Base-by-base conservation (phyloP, 2,329 filamentous ascomycete species). In the Helotiales sp. region DNA sequence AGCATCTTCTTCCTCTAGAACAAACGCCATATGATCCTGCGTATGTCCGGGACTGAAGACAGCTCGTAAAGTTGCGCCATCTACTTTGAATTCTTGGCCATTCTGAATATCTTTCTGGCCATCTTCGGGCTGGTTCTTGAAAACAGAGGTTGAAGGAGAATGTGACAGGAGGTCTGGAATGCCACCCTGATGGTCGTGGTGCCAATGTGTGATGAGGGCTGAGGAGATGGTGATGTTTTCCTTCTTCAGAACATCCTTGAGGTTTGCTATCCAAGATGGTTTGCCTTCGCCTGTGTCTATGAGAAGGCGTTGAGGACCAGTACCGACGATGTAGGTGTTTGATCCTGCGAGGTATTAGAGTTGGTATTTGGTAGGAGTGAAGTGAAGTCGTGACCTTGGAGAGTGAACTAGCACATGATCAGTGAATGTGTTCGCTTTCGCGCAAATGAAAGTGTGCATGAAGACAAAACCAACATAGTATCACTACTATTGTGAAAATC, bases 271-370 rank as follows among this genome's bases (percentile, higher is more conserved):
- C 93, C 93, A 99, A 31, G 82, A 79, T 2, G 86, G 83, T 57
- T 61, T 64, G 79, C 83, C 95, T 73, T 96, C 88, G 49, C 90
- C 95, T 0, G 93, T 96, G 75, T 99, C 95, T 69, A 99, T 85
- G 22, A 99, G 82, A 58, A 98, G 80, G 9, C 95, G 86, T 6
- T 77, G 75, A 5, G 77, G 72, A 3, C 93, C 93, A 6, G 82
- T 86, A 58, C 95, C 95, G 58, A 99, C 70, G 17, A 99, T 82
- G 73, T 99, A 99, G 31, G 95, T 99, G 73, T 99, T 99, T 65
- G 95, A 97, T 61, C 92, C 88, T 74, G 88, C 46, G 17, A 44
- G n/a, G 5, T 15, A 86, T 87, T 52, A 61, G 24, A 30, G 12
- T 19, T 38, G 10, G 22, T 31, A 34, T 19, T 33, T n/a, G 12